Percentiles rank a stretch among this genome's conserved stretches.
These are phyloP conservation scores for Geranium brycei DNA, from an alignment of 345 rosid species.

Conservation along the genomic window DNA sequence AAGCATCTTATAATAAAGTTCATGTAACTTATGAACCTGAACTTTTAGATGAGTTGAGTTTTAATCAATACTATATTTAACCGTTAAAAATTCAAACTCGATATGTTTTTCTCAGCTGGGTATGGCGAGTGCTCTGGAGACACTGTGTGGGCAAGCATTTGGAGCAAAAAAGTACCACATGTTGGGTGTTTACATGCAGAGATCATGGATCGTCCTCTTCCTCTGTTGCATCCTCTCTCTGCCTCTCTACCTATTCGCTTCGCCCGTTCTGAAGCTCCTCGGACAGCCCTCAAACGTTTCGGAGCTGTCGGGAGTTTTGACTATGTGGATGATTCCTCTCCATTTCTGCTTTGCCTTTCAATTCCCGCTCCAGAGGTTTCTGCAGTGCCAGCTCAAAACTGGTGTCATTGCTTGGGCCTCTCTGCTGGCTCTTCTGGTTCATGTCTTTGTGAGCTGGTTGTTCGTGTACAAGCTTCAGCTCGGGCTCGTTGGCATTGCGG, in stretches of 20 bases:
- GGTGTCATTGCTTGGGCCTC: constrained; percentile 1
- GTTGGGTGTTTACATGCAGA: constrained; percentile 18
- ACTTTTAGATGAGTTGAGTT: no score
- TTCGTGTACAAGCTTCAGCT: constrained; percentile 10
- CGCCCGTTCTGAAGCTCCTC: constrained; percentile 15
- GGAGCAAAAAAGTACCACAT: constrained; percentile 15
- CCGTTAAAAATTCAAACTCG: no score
- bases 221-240: constrained; percentile 11
- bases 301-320: constrained; percentile 22
- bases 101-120: constrained; percentile 8
- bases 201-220: constrained; percentile 17
- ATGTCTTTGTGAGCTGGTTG: constrained; percentile 4
- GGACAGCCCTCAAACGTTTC: constrained; percentile 28
- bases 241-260: constrained; percentile 14
- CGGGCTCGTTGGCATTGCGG: constrained; percentile 23
- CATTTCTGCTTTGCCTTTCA: constrained; percentile 37
- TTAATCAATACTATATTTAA: no score
- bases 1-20: no score
- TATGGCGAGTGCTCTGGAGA: constrained; percentile 21
- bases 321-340: constrained; percentile 25
- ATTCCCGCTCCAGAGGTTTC: constrained; percentile 28
- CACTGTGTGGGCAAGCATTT: constrained; percentile 16
- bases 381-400: constrained; percentile 21
- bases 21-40: no score
- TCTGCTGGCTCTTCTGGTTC: not conserved